These are phyloP conservation scores for Amaranthus hypochondriacus DNA, from an alignment of 148 eudicot genomes.

Conservation along the genomic window DNA sequence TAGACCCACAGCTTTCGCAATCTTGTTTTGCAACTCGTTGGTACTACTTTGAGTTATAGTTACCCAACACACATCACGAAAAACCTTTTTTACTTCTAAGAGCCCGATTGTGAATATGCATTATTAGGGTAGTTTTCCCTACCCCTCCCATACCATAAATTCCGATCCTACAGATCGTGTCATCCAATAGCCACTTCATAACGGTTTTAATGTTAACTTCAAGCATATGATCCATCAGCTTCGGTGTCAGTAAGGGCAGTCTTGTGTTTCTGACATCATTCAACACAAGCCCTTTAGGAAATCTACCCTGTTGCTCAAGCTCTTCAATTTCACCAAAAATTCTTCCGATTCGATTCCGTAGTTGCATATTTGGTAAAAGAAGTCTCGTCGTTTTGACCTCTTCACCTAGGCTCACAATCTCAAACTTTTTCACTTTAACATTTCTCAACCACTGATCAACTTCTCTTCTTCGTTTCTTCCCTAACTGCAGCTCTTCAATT, in stretches of 20 bases:
- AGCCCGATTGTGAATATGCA: slow-evolving; percentile 6
- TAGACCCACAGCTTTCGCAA: slow-evolving; percentile 12
- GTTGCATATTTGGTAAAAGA: background rate
- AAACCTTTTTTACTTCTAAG: background rate
- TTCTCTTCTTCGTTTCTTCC: slow-evolving; percentile 15
- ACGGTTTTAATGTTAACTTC: background rate
- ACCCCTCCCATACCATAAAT: slow-evolving; percentile 22
- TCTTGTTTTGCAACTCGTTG: slow-evolving; percentile 8
- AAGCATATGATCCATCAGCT: background rate
- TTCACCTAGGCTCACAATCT: slow-evolving; percentile 5
- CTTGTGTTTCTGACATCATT: slow-evolving; percentile 7
- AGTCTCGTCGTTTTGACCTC: background rate
- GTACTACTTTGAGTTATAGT: background rate
- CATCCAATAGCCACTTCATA: background rate
- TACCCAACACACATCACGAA: slow-evolving; percentile 11
- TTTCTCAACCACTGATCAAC: slow-evolving; percentile 10
- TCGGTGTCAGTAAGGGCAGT: slow-evolving; percentile 1
- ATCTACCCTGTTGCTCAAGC: slow-evolving; percentile 4
- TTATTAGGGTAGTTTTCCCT: slow-evolving; percentile 18
- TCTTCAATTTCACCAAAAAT: background rate
- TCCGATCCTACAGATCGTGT: slow-evolving; percentile 3
- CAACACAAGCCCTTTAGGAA: slow-evolving; percentile 12
- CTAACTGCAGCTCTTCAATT: background rate
- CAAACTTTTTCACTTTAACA: background rate
- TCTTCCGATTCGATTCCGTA: background rate